These are phyloP conservation scores for Paecilomyces sp. DNA, from an alignment of 2,329 filamentous ascomycete genomes.

Conservation along the genomic window DNA sequence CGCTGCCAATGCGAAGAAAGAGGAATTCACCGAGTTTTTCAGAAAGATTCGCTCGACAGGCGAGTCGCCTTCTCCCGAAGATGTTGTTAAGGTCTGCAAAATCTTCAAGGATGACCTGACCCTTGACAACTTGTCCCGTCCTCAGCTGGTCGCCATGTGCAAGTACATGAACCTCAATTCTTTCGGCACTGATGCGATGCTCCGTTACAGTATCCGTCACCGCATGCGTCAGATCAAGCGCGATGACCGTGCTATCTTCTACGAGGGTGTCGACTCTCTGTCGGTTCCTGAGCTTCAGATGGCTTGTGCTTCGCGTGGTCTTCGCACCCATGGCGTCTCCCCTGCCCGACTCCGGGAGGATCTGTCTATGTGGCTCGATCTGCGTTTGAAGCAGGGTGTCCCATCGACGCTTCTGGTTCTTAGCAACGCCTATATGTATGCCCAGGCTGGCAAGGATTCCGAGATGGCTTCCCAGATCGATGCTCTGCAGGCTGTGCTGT, in stretches of 20 bases:
- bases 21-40: conserved; percentile 96
- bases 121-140: conserved; percentile 90
- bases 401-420: conserved; percentile 91
- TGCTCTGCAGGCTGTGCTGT: conserved; percentile 83
- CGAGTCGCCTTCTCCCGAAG: conserved; percentile 76
- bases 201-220: conserved; percentile 93
- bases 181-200: conserved; percentile 95
- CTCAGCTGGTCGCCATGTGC: conserved; percentile 95
- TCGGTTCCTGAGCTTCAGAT: conserved; percentile 91
- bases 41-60: conserved; percentile 88
- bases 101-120: conserved; percentile 97
- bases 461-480: conserved; percentile 88
- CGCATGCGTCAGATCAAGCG: conserved; percentile 99
- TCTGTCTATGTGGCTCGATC: conserved; percentile 86
- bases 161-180: conserved; percentile 97
- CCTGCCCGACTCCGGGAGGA: conserved; percentile 83
- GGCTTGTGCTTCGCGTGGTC: conserved; percentile 83
- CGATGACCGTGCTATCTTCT: conserved; percentile 89
- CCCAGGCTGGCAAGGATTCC: conserved; percentile 62
- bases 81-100: conserved; percentile 98
- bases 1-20: conserved; percentile 73
- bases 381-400: conserved; percentile 89
- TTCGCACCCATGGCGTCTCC: conserved; percentile 86
- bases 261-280: conserved; percentile 85
- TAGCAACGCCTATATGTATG: conserved; percentile 97